Conservation (phyloP, 1,139 yeast genomes). For the Blastobotrys elegans region DNA sequence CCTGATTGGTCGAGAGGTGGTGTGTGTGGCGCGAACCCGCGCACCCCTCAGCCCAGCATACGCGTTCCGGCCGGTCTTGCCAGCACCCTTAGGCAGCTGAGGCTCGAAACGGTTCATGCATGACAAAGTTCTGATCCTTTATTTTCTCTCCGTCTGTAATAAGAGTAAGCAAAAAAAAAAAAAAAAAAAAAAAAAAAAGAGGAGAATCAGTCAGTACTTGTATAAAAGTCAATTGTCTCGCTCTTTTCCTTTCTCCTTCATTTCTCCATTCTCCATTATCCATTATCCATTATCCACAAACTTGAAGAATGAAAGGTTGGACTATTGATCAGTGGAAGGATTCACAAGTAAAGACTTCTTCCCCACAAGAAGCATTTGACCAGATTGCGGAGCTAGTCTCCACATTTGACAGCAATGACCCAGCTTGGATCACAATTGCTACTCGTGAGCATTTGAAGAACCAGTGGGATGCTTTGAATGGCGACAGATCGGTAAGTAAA, state of each 20-base stretch:
- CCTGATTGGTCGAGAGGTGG: slow-evolving; percentile 1
- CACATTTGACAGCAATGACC: slow-evolving; percentile 46
- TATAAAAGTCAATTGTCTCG: neutral
- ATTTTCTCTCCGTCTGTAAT: too few relatives aligned
- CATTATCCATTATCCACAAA: too few relatives aligned
- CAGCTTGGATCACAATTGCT: slow-evolving; percentile 88
- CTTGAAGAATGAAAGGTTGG: slow-evolving; percentile 42
- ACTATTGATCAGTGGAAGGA: slow-evolving; percentile 66
- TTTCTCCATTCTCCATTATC: neutral
- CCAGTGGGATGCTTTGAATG: slow-evolving; percentile 71
- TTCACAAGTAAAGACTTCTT: slow-evolving; percentile 53
- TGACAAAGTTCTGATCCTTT: neutral
- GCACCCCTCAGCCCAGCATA: too few relatives aligned
- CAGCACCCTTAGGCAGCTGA: neutral
- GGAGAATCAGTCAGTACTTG: too few relatives aligned
- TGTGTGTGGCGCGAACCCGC: neutral
- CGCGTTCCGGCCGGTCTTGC: neutral
- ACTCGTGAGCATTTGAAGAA: slow-evolving; percentile 53
- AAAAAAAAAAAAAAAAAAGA: too few relatives aligned
- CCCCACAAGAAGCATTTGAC: slow-evolving; percentile 57
- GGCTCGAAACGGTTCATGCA: neutral
- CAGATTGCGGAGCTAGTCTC: slow-evolving; percentile 45
- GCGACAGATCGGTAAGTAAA: slow-evolving; percentile 17
- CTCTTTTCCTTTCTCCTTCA: neutral
- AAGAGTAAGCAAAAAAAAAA: neutral